Evolutionary conservation across 345 rosid species (phyloP).

Genomic region (Mallotus nudiflorus): DNA sequence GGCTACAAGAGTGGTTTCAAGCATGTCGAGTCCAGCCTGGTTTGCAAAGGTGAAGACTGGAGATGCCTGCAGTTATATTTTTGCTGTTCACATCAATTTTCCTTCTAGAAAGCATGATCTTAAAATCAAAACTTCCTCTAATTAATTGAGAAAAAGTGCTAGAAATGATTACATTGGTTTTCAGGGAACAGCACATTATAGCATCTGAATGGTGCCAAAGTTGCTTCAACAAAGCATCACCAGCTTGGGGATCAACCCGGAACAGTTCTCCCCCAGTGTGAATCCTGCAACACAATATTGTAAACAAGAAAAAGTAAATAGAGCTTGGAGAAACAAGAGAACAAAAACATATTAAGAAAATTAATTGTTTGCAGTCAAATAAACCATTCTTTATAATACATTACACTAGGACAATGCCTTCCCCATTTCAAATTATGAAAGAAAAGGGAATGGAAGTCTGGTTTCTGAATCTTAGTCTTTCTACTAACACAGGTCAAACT

Average conservation of each 20-base stretch:
- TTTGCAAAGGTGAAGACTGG: conserved; percentile 80
- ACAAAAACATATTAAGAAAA: background rate
- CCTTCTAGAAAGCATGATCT: background rate
- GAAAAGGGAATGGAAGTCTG: no score
- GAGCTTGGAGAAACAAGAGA: background rate
- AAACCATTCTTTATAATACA: background rate
- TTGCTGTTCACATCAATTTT: background rate
- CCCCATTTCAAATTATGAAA: no score
- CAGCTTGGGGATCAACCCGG: conserved; percentile 46
- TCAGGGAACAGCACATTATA: conserved; percentile 83
- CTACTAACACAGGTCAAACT: background rate
- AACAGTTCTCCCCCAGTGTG: conserved; percentile 75
- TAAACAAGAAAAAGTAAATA: background rate
- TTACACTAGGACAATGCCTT: no score
- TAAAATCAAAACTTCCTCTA: background rate
- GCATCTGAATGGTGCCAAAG: conserved; percentile 90
- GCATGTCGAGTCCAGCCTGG: conserved; percentile 98
- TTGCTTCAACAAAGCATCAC: conserved; percentile 74
- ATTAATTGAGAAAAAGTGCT: background rate
- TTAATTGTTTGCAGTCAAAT: background rate
- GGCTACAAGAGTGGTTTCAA: conserved; percentile 89
- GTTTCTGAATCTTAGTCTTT: no score
- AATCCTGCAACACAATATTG: conserved; percentile 37
- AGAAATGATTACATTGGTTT: conserved; percentile 49
- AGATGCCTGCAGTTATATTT: conserved; percentile 54